Evolutionary conservation across 345 rosid genomes (phyloP).

Genomic region (Eucalyptus tenuipes): DNA sequence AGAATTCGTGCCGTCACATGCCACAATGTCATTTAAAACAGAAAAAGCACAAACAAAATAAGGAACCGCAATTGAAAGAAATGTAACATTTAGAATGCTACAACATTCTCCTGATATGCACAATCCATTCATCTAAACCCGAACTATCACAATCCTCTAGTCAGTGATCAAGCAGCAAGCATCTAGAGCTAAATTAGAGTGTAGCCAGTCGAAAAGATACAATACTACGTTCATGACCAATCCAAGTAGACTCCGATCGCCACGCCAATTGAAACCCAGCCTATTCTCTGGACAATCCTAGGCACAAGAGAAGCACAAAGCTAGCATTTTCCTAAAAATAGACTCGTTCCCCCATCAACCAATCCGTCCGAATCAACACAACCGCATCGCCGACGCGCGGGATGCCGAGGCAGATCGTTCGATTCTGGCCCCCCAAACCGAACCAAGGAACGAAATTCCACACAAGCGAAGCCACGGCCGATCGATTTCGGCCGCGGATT

Average conservation of each 20-base stretch:
- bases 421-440: neutral
- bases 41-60: neutral
- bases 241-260: neutral
- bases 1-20: neutral
- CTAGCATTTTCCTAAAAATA: neutral
- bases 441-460: neutral
- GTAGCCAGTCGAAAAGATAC: neutral
- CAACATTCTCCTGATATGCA: neutral
- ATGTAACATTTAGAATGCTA: neutral
- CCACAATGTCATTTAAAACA: neutral
- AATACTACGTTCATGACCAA: neutral
- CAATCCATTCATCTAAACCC: neutral
- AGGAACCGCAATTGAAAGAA: neutral
- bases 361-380: neutral
- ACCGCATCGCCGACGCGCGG: neutral
- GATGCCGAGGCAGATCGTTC: neutral
- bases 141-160: neutral
- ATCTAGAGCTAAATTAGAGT: neutral
- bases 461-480: neutral
- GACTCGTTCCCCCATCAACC: neutral
- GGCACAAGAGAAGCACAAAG: neutral
- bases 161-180: neutral
- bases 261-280: neutral
- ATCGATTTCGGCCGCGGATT: neutral
- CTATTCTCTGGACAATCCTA: neutral